Conservation (phyloP, 352 stramenopile genomes). For the Pythium chondricola region DNA sequence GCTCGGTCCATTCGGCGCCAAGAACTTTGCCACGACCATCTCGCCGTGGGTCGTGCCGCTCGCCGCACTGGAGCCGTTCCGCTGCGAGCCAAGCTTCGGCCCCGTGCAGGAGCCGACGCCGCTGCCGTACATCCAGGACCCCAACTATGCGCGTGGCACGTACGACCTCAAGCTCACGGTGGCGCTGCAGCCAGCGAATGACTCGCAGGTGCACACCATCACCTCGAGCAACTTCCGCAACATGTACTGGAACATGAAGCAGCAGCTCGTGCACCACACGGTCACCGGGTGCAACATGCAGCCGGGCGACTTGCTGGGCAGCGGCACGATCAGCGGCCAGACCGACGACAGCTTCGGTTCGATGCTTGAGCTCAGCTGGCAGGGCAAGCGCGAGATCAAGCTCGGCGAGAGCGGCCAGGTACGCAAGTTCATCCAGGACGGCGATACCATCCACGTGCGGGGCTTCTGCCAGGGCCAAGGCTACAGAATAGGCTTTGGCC, state of each 20-base stretch:
- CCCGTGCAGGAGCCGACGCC: conserved; percentile 81
- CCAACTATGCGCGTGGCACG: conserved; percentile 77
- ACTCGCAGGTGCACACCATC: conserved; percentile 54
- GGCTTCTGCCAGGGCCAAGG: conserved; percentile 90
- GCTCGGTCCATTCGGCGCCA: conserved; percentile 94
- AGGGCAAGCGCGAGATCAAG: conserved; percentile 78
- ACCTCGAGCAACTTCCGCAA: conserved; percentile 93
- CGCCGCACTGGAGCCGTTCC: conserved; percentile 92
- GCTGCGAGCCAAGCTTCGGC: conserved; percentile 86
- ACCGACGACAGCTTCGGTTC: conserved; percentile 87
- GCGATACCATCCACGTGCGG: conserved; percentile 90
- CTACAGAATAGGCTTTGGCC: conserved; percentile 94
- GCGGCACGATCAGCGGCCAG: conserved; percentile 92
- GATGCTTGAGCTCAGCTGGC: conserved; percentile 96
- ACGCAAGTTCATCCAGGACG: conserved; percentile 95
- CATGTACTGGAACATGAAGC: conserved; percentile 97
- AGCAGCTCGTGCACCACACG: conserved; percentile 96
- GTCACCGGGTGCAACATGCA: conserved; percentile 97
- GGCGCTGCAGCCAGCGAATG: conserved; percentile 55
- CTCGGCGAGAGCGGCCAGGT: conserved; percentile 63
- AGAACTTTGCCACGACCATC: conserved; percentile 97
- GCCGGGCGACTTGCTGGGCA: conserved; percentile 91
- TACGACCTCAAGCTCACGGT: conserved; percentile 89
- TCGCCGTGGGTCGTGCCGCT: conserved; percentile 95
- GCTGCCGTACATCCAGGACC: conserved; percentile 92